Evolutionary conservation across 257 asterid species (phyloP).

Genomic region (Ophiorrhiza pumila): DNA sequence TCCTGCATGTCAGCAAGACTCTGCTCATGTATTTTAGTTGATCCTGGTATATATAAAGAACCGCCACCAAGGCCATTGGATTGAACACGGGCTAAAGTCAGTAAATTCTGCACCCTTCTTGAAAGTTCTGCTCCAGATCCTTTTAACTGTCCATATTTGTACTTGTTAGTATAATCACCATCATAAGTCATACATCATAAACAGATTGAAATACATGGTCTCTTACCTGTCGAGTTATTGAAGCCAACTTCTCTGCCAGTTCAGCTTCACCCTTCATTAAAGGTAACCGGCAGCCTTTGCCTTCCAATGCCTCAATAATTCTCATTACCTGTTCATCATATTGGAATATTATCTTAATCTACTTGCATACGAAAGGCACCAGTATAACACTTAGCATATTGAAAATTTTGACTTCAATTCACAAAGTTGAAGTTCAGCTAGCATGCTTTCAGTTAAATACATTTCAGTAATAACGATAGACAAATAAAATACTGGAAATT

Average conservation of each 20-base stretch:
- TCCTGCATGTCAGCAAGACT: conserved; percentile 92
- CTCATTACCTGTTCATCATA: conserved; percentile 64
- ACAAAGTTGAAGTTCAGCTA: neutral
- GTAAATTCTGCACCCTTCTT: conserved; percentile 86
- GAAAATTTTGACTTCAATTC: neutral
- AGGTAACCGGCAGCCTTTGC: conserved; percentile 84
- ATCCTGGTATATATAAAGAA: conserved; percentile 74
- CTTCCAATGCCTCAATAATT: conserved; percentile 83
- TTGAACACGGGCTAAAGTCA: conserved; percentile 69
- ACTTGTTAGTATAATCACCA: conserved; percentile 26
- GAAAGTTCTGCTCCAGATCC: conserved; percentile 97
- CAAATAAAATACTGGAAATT: neutral
- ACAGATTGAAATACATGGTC: conserved; percentile 1
- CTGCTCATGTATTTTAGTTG: conserved; percentile 82
- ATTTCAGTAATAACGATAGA: neutral
- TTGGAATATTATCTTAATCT: neutral
- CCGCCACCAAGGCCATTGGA: conserved; percentile 65
- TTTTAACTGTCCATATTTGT: conserved; percentile 52
- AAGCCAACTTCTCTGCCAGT: conserved; percentile 85
- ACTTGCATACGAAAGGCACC: neutral
- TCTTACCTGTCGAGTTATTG: conserved; percentile 76
- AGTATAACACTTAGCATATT: neutral
- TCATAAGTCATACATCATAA: conserved; percentile 20
- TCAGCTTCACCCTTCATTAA: conserved; percentile 92
- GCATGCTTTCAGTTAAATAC: neutral